Base-by-base conservation (phyloP, 345 rosid genomes). In the Lenwebbia sp. region DNA sequence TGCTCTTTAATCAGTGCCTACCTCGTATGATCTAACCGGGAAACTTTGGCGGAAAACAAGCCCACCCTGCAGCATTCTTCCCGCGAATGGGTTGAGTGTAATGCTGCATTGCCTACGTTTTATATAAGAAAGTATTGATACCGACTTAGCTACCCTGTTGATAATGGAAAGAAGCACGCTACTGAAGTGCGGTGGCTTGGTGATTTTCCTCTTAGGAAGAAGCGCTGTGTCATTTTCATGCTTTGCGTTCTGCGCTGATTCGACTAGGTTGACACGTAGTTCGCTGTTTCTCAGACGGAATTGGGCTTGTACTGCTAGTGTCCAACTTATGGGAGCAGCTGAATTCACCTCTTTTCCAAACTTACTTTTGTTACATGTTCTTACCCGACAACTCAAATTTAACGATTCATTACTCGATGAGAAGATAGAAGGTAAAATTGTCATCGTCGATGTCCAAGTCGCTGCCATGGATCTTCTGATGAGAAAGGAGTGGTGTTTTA, bases 21-120 rank as follows among this genome's bases (percentile, higher is more conserved):
- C 54, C 70, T 91, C 87, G 82, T 50, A 88, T 28, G 92, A 91
- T 58, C 87, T 87, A 54, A 89, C 50, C 1, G 51, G 2, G 51
- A 89, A 25, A 65, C 83, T 88, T 83, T 91, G 88, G 76, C 53
- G 86, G 85, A 88, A 91, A 87, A 84, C 85, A 28, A 51, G 74
- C 22, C 88, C 89, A 28, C 84, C 85, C 10, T 84, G 55, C 11
- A 85, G 82, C 88, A 91, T 57, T 37, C 85, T 89, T 86, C 87
- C 91, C 33, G 26, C 15, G 6, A 30, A 5, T 22, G 56, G 44
- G n/a, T 70, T 82, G 10, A 22, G 82, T 10, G 5, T 28, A 14
- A 8, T 25, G 60, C 25, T 52, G 70, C 26, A 7, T 62, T 70
- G 57, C 50, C 40, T 51, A 65, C 57, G 11, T 23, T 70, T 75